These are phyloP conservation scores for Phytophthora podocarpi DNA, from an alignment of 352 stramenopile genomes.

Conservation along the genomic window DNA sequence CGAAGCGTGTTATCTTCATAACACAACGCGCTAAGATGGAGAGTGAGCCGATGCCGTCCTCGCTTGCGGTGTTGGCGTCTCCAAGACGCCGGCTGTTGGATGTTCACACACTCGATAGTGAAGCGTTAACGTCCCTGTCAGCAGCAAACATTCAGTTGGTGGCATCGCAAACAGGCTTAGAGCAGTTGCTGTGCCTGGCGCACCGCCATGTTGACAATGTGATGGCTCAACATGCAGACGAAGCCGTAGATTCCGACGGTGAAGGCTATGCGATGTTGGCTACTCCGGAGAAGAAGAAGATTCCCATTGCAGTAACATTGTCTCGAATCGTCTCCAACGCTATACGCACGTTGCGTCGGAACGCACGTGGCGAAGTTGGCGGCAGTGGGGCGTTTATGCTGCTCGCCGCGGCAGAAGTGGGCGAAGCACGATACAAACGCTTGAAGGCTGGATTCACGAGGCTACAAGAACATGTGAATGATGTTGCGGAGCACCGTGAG, in stretches of 20 bases:
- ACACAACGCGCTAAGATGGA: constrained; percentile 1
- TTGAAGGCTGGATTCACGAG: constrained; percentile 33
- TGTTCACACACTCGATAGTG: neutral
- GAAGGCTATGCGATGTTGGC: constrained; percentile 3
- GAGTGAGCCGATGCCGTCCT: constrained; percentile 10
- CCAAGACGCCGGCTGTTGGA: neutral
- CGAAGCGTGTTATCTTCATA: neutral
- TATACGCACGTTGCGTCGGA: constrained; percentile 8
- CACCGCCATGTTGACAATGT: constrained; percentile 26
- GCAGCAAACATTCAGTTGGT: neutral
- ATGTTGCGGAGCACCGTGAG: constrained; percentile 29
- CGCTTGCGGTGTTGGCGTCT: constrained; percentile 6
- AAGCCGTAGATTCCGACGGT: neutral
- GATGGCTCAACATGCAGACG: constrained; percentile 12
- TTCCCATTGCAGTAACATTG: neutral
- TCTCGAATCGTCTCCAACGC: constrained; percentile 2
- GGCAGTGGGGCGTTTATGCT: constrained; percentile 1
- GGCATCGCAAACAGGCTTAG: constrained; percentile 13
- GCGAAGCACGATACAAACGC: constrained; percentile 42
- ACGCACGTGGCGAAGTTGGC: neutral
- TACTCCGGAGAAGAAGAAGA: neutral
- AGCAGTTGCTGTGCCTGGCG: constrained; percentile 38
- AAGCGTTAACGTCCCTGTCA: neutral
- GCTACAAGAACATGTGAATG: constrained; percentile 39
- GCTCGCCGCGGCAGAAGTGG: constrained; percentile 3